Conservation (phyloP, 2,329 filamentous ascomycete genomes). For the Ampelomyces quisqualis region DNA sequence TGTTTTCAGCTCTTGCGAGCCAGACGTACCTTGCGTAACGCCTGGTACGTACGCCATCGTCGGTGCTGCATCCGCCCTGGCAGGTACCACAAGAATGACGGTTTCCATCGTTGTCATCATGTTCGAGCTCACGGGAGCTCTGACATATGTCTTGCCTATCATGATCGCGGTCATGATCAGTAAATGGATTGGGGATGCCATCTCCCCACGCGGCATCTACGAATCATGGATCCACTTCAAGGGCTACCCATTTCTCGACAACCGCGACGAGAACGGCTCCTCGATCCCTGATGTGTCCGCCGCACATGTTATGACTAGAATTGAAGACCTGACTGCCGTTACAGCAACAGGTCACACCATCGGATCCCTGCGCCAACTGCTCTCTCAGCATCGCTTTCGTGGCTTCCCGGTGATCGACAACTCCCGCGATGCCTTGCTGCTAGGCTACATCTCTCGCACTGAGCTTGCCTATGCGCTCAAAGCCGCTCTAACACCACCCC, state of each 20-base stretch:
- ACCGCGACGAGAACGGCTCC: conserved; percentile 66
- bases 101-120: conserved; percentile 99
- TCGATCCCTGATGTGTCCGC: conserved; percentile 80
- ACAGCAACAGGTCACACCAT: conserved; percentile 88
- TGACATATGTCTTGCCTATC: conserved; percentile 95
- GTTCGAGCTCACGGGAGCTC: conserved; percentile 95
- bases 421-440: conserved; percentile 70
- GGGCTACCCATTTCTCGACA: conserved; percentile 93
- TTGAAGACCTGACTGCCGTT: conserved; percentile 87
- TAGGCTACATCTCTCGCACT: conserved; percentile 91
- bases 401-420: conserved; percentile 90
- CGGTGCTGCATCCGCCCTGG: conserved; percentile 89
- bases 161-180: conserved; percentile 99
- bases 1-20: conserved; percentile 76
- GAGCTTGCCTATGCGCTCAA: conserved; percentile 82
- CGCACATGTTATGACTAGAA: conserved; percentile 86
- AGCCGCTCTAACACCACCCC: conserved; percentile 57
- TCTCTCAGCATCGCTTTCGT: conserved; percentile 74
- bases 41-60: conserved; percentile 96
- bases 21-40: conserved; percentile 83
- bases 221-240: conserved; percentile 97
- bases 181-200: conserved; percentile 97
- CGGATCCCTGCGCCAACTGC: conserved; percentile 67
- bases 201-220: conserved; percentile 91
- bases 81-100: conserved; percentile 92